Base-by-base conservation (phyloP, 306 rosid species). In the Lathyrus oleraceus region DNA sequence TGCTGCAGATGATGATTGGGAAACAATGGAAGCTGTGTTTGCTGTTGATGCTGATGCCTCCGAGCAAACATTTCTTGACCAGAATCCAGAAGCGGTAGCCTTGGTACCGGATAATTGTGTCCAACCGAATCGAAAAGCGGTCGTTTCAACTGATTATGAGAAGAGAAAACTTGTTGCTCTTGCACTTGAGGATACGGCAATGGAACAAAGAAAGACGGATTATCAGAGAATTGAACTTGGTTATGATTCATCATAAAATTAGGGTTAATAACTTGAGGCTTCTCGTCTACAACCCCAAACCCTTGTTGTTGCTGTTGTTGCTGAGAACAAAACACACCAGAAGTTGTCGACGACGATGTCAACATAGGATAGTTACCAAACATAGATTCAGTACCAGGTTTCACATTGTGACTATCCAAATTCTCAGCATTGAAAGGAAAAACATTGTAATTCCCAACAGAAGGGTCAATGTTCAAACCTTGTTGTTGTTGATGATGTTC, bases 161-260 rank as follows among this genome's bases (percentile, higher is more conserved):
- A 66, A 17, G 87, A 67, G n/a, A 81, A 76, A 42, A 70, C 75
- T 6, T 81, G 90, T 13, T 87, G 95, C 48, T 86, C 95, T 67
- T 85, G 95, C 79, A 87, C 59, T 3, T 83, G 89, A 20, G 86
- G 76, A 77, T 83, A 86, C n/a, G 85, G 40, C 57, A 81, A 39
- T 68, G 98, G 96, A 86, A 92, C 83, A 78, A 83, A 84, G 82
- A 88, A 59, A 3, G 92, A 78, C 4, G 92, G 87, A 56, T 86
- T 84, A 38, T 81, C 95, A 2, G 83, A 56, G 21, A 83, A 81
- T 35, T 83, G 96, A 39, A 81, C 82, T 73, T 91, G 96, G 62
- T 84, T 86, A 54, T 85, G 89, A 77, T 83, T 86, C 40, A 89
- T 36, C 74, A 78, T 14, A 75, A 91, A 43, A 76, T 80, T 89